phyloP scores from a whole-genome alignment of 2,329 filamentous ascomycete species.

The Aureobasidium sp. region DNA sequence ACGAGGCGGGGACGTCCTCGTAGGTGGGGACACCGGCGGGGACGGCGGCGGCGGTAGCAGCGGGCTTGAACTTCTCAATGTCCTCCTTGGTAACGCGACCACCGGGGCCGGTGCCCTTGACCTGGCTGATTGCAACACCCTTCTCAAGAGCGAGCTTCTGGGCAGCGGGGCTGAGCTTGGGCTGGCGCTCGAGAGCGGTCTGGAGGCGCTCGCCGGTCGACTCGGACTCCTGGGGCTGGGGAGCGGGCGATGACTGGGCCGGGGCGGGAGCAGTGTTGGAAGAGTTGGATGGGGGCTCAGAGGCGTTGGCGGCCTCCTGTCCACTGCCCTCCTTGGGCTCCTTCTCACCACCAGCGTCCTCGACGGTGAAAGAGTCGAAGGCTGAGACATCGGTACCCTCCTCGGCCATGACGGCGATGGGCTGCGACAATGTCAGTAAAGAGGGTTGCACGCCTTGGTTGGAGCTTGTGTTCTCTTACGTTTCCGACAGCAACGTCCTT shows the following conservation, averaged over 20 bases:
- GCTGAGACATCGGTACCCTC: slow-evolving; percentile 80
- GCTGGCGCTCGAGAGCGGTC: slow-evolving; percentile 75
- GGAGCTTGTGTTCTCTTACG: slow-evolving; percentile 47
- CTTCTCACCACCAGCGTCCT: slow-evolving; percentile 85
- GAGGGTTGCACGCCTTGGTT: neutral
- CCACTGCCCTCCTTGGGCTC: slow-evolving; percentile 56
- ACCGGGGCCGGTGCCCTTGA: slow-evolving; percentile 82
- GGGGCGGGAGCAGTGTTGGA: slow-evolving; percentile 52
- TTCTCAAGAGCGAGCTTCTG: slow-evolving; percentile 81
- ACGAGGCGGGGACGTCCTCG: slow-evolving; percentile 75
- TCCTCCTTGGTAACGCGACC: slow-evolving; percentile 89
- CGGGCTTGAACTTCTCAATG: slow-evolving; percentile 71
- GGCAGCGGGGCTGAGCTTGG: slow-evolving; percentile 63
- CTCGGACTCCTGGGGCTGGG: slow-evolving; percentile 61
- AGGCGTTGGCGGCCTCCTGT: slow-evolving; percentile 54
- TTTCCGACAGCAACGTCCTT: slow-evolving; percentile 93
- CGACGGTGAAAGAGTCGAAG: slow-evolving; percentile 80
- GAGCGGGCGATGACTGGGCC: slow-evolving; percentile 44
- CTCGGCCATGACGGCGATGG: slow-evolving; percentile 91
- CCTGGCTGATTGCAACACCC: slow-evolving; percentile 64
- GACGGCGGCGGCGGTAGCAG: slow-evolving; percentile 38
- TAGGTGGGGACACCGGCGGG: slow-evolving; percentile 55
- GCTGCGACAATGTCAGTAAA: slow-evolving; percentile 46
- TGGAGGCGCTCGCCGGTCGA: slow-evolving; percentile 71
- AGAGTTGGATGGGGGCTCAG: slow-evolving; percentile 52